Percentiles rank a stretch among this genome's conserved stretches.
phyloP scores from a whole-genome alignment of 179 eudicot species.

The Corrigiola litoralis region DNA sequence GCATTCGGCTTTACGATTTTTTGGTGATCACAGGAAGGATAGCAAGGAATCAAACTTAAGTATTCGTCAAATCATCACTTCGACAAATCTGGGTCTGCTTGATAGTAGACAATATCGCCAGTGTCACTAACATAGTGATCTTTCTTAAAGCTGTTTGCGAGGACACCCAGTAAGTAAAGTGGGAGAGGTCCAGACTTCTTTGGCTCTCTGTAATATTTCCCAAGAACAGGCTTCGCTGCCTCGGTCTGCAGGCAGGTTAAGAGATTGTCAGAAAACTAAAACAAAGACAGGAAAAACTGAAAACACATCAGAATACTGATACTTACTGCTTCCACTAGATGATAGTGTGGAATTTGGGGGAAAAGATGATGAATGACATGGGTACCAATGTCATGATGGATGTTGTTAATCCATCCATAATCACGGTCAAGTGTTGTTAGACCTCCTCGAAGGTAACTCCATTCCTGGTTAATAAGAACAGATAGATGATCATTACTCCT shows the following conservation, averaged over 20 bases:
- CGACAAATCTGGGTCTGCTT: conserved; percentile 61
- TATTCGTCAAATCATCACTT: neutral
- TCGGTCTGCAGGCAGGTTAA: conserved; percentile 53
- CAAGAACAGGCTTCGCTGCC: conserved; percentile 88
- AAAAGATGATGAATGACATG: conserved; percentile 95
- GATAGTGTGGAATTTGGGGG: conserved; percentile 97
- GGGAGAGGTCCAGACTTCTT: conserved; percentile 81
- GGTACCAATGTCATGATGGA: conserved; percentile 96
- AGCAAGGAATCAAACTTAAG: conserved; percentile 18
- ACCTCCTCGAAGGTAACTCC: conserved; percentile 95
- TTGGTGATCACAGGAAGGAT: neutral
- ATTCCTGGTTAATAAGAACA: conserved; percentile 48
- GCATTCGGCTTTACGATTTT: conserved; percentile 1
- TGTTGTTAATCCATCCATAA: conserved; percentile 93
- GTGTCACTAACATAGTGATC: conserved; percentile 93
- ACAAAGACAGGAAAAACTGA: neutral
- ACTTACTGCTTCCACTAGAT: conserved; percentile 91
- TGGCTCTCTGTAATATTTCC: conserved; percentile 85
- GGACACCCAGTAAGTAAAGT: conserved; percentile 54
- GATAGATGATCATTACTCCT: conserved; percentile 4
- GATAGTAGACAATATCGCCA: conserved; percentile 81
- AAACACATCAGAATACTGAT: neutral
- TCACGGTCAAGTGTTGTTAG: conserved; percentile 86
- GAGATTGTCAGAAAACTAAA: neutral
- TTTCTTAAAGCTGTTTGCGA: conserved; percentile 61